These are phyloP conservation scores for Willaertia magna DNA, from an alignment of 208 protist genomes.

Conservation along the genomic window DNA sequence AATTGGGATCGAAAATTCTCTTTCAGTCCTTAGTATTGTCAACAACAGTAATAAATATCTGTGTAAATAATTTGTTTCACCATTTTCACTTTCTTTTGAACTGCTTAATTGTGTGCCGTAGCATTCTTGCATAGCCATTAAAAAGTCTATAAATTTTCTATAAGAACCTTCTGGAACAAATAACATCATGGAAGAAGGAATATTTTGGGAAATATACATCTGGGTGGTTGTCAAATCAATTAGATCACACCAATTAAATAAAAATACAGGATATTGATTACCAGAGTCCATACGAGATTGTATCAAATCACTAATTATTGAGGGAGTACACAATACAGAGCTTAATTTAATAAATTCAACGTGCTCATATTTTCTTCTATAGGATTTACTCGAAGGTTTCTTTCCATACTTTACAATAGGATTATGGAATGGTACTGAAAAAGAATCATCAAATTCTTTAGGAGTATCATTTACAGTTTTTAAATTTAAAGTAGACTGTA, in stretches of 20 bases:
- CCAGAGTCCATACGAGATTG: not conserved
- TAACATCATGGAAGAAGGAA: not conserved
- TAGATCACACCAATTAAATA: not conserved
- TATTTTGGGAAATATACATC: not conserved
- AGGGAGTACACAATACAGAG: not conserved
- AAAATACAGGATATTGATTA: constrained; percentile 2
- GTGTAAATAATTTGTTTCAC: not conserved
- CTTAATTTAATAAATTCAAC: constrained; percentile 1
- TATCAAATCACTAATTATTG: not conserved
- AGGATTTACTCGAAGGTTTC: not conserved
- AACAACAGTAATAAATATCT: not conserved
- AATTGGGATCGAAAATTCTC: not conserved
- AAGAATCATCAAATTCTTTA: not conserved
- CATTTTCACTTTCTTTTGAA: not conserved
- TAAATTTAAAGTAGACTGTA: not conserved
- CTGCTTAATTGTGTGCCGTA: too few species aligned
- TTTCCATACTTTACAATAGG: not conserved
- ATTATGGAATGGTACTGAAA: not conserved
- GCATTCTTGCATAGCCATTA: not conserved
- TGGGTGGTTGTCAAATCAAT: not conserved
- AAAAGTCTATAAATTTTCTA: not conserved
- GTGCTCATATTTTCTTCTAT: not conserved
- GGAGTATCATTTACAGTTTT: not conserved
- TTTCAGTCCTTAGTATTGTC: not conserved
- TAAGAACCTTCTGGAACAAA: not conserved